Evolutionary conservation across 1,284 basidiomycete species (phyloP).

Genomic region (Fomes fomentarius): DNA sequence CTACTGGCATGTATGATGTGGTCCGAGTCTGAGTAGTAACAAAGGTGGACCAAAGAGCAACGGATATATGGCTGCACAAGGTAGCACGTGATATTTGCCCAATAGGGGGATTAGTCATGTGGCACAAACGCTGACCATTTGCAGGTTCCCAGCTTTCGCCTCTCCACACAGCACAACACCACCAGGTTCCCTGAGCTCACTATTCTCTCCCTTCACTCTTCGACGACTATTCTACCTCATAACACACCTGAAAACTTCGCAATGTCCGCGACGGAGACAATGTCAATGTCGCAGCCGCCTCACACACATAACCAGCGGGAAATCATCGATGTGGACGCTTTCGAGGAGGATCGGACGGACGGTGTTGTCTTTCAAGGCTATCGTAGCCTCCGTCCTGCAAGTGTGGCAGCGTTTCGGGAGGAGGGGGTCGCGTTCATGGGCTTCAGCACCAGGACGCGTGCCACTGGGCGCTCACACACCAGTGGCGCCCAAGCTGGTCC

Average conservation of each 20-base stretch:
- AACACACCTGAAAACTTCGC: neutral
- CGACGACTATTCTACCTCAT: neutral
- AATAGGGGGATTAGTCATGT: constrained; percentile 15
- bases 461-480: constrained; percentile 10
- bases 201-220: neutral
- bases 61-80: too few species aligned
- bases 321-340: constrained; percentile 37
- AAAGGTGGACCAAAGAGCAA: too few species aligned
- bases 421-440: constrained; percentile 16
- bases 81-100: neutral
- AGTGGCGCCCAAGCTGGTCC: constrained; percentile 18
- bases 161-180: neutral
- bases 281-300: constrained; percentile 2
- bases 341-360: constrained; percentile 31
- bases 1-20: too few species aligned
- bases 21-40: too few species aligned
- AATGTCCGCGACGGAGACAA: constrained; percentile 5
- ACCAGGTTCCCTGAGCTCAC: neutral
- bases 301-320: constrained; percentile 14
- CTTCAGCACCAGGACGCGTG: constrained; percentile 2
- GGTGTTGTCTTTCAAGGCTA: constrained; percentile 24
- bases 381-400: constrained; percentile 12
- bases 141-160: too few species aligned
- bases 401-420: neutral
- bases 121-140: too few species aligned